Base-by-base conservation (phyloP, 2,329 filamentous ascomycete species). In the Pezicula neosporulosa region DNA sequence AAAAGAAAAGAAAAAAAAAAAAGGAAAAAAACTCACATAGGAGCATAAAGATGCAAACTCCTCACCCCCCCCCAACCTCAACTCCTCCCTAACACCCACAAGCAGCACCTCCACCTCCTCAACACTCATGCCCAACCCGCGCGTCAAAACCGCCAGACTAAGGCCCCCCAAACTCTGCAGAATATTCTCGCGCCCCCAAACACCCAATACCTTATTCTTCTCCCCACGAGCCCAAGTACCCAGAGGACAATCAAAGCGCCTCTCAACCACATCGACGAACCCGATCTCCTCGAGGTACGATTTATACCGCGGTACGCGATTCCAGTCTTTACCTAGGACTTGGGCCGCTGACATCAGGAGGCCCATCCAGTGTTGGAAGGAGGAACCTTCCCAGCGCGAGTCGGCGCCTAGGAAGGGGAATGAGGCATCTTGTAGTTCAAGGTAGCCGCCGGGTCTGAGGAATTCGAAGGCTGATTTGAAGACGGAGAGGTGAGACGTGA, bases 401-500 rank as follows among this genome's bases (percentile, higher is more conserved):
- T 49, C 47, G 8, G 18, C 24, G 4, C 30, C 19, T 1, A 16
- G 21, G 38, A 43, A 42, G 10, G 44, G 49, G 3, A 48, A 15
- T 18, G 36, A 21, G 30, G 8, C 33, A 36, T 66, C 64, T 52
- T 66, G 64, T 37, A 66, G 52, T 48, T 66, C 64, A 24, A 66
- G 35, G 55, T 57, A 65, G 5, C 64, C 63, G 3, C 60, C 60
- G 2, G 48, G 44, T 19, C 33, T 43, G 2, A 48, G 27, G 21
- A 46, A 21, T 8, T 44, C 19, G 16, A 43, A 54, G 3, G 52
- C 48, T 12, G 38, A 45, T 5, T 24, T 28, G 21, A 51, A 30
- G 21, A 54, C 45, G 13, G 18, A 69, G 35, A 73, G 71, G 66
- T 81, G 85, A 55, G 83, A 81, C 3, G 70, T 65, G 49, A 85